Base-by-base conservation (phyloP, 805 yeast genomes). In the Saccharomycopsis synnaedendra region DNA sequence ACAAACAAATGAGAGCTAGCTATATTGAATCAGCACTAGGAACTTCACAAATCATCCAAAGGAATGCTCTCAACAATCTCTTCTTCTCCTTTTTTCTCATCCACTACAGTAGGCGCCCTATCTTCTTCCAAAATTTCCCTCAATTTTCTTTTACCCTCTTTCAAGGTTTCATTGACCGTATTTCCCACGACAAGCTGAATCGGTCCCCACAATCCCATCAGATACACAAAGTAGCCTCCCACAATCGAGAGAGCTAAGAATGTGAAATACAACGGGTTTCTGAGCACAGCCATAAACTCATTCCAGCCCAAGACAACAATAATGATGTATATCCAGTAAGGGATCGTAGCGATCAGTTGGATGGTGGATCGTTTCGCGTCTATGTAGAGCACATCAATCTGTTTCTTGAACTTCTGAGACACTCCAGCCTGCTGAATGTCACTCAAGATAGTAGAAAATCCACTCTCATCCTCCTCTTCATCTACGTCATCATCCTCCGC, bases 241-340 rank as follows among this genome's bases (percentile, higher is more conserved):
- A 84, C 85, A 1, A 74, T 74, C 1, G 72, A 41, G 7, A 87
- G 44, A 41, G 89, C 60, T 1, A 75, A 57, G 43, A 88, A 61
- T 4, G 84, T 70, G 54, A 89, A 78, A 56, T 84, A 74, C n/a
- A 90, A 57, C 45, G 98, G 97, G 60, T 85, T 89, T 54, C 94
- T 75, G 41, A 93, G 59, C 11, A 93, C 76, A 6, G 93, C 82
- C 83, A 88, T 75, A 55, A 93, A 82, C 69, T 93, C 97, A 63
- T 89, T 89, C 96, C 96, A 93, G 6, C 98, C 98, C 28, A 93
- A 68, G 3, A 85, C 78, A 2, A 83, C 62, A 29, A 93, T 66
- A 9, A 90, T 59, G 7, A 78, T 65, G 65, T 86, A 88, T 49
- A 93, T 77, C 69, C 82, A 93, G 54, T 79, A 69, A 3, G 98